phyloP scores from a whole-genome alignment of 2,329 filamentous ascomycete species.

The Venturia pyrina region DNA sequence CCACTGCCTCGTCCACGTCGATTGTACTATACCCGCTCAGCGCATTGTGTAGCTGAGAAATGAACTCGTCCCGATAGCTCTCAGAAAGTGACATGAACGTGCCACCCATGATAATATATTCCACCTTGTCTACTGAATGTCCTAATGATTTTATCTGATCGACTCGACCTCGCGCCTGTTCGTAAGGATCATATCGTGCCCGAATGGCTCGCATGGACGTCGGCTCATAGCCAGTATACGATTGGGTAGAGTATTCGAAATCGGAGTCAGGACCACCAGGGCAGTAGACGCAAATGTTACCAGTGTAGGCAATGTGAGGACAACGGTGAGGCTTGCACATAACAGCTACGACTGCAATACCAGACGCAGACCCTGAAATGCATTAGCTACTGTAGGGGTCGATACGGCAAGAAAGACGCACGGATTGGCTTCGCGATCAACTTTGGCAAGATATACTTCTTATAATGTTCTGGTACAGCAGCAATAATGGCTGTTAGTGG shows the following conservation, averaged over 20 bases:
- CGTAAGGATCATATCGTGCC: conserved; percentile 93
- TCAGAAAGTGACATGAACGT: conserved; percentile 96
- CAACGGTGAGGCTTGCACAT: conserved; percentile 99
- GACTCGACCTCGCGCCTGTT: conserved; percentile 89
- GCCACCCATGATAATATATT: conserved; percentile 99
- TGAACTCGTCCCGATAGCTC: conserved; percentile 85
- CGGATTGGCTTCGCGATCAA: conserved; percentile 93
- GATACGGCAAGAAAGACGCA: conserved; percentile 24
- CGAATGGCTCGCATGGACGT: conserved; percentile 98
- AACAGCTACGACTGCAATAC: conserved; percentile 94
- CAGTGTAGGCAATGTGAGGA: conserved; percentile 95
- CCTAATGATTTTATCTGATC: conserved; percentile 94
- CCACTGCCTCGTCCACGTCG: conserved; percentile 90
- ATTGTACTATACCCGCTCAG: conserved; percentile 90
- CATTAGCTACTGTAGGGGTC: not conserved
- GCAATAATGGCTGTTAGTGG: conserved; percentile 95
- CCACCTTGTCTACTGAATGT: conserved; percentile 96
- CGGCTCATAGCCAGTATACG: conserved; percentile 96
- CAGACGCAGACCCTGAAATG: conserved; percentile 69
- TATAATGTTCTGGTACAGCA: conserved; percentile 98
- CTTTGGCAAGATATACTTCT: conserved; percentile 96
- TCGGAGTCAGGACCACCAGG: conserved; percentile 95
- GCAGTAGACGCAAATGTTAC: conserved; percentile 98
- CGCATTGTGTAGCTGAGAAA: conserved; percentile 91
- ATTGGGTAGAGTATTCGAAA: conserved; percentile 98